Percentiles rank a stretch among this genome's conserved stretches.
Evolutionary conservation across 176 grass and related monocot genomes (phyloP).

Genomic region (Cenchrus americanus): DNA sequence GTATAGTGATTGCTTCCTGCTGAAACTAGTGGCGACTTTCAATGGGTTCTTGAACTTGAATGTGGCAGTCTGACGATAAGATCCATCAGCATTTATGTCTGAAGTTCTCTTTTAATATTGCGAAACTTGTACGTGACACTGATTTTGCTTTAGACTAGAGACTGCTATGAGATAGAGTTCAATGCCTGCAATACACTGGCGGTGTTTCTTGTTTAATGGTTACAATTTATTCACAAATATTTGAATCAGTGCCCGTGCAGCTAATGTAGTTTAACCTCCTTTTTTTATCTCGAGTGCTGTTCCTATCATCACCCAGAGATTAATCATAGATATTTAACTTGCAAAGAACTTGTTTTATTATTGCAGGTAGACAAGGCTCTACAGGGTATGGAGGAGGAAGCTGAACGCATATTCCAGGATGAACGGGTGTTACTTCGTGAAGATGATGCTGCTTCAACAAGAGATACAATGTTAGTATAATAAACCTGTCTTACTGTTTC

Average conservation of each 20-base stretch:
- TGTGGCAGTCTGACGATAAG: neutral
- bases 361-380: slow-evolving; percentile 91
- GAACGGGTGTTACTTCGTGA: slow-evolving; percentile 82
- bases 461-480: slow-evolving; percentile 88
- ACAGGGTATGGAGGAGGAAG: slow-evolving; percentile 96
- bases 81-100: neutral
- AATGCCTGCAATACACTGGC: neutral
- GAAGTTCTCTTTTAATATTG: neutral
- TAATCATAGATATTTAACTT: slow-evolving; percentile 28
- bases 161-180: neutral
- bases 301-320: neutral
- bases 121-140: neutral
- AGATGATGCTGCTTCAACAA: slow-evolving; percentile 82
- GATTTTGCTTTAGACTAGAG: slow-evolving; percentile 22
- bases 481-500: slow-evolving; percentile 4
- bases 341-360: slow-evolving; percentile 20
- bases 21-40: neutral
- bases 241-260: neutral
- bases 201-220: neutral
- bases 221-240: slow-evolving; percentile 4
- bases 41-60: slow-evolving; percentile 2
- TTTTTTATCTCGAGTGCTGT: neutral
- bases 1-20: neutral
- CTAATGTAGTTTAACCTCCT: neutral
- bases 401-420: slow-evolving; percentile 86